Evolutionary conservation across 495 filamentous ascomycete species (phyloP).

Genomic region (Sphaerosporella brunnea): DNA sequence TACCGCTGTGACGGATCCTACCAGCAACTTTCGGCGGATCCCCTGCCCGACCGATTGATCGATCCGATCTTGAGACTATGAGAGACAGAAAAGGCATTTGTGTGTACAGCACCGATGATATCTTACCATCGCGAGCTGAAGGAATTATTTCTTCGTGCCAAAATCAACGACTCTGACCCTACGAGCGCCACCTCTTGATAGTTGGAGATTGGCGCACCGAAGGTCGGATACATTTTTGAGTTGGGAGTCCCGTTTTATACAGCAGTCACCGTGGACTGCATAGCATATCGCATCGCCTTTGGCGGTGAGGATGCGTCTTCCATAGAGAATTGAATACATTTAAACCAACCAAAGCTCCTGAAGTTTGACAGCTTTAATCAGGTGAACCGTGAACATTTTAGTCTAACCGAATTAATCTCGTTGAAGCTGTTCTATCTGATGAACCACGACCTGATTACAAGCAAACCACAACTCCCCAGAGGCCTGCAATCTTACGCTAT

Average conservation of each 20-base stretch:
- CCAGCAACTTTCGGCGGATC: too few species aligned
- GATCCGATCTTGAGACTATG: too few species aligned
- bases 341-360: not conserved
- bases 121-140: conserved; percentile 46
- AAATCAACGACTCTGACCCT: conserved; percentile 37
- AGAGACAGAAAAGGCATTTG: conserved; percentile 55
- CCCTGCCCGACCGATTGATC: too few species aligned
- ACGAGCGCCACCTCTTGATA: conserved; percentile 1
- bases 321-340: not conserved
- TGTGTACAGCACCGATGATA: conserved; percentile 93
- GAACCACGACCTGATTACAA: too few species aligned
- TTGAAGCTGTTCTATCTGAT: too few species aligned
- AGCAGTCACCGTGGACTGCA: not conserved
- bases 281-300: not conserved
- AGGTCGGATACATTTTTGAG: conserved; percentile 1
- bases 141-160: conserved; percentile 86
- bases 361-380: too few species aligned
- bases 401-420: too few species aligned
- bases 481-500: too few species aligned
- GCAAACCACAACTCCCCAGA: too few species aligned
- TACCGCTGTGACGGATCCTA: too few species aligned
- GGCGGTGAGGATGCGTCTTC: not conserved
- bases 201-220: conserved; percentile 1
- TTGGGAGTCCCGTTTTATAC: not conserved
- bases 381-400: too few species aligned